These are phyloP conservation scores for Jaltomata sinuosa DNA, from an alignment of 257 asterid genomes.

Conservation along the genomic window DNA sequence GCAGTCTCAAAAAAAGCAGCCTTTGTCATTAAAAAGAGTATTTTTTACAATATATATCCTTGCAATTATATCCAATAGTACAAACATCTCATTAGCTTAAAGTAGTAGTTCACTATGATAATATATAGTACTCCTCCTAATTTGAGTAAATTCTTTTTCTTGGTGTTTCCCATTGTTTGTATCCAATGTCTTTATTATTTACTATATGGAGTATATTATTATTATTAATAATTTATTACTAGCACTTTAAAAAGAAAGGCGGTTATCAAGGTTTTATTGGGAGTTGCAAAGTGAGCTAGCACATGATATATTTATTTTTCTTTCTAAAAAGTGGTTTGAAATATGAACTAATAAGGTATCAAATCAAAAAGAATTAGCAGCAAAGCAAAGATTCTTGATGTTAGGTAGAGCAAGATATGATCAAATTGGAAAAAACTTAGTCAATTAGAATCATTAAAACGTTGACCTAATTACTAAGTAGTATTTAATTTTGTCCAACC, in stretches of 20 bases:
- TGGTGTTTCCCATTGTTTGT: neutral
- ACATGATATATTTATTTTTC: neutral
- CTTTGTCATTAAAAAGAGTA: neutral
- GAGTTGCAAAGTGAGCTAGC: neutral
- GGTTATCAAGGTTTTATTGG: neutral
- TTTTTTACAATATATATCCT: too few species aligned
- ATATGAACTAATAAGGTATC: neutral
- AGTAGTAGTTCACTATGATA: neutral
- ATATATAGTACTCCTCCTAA: too few species aligned
- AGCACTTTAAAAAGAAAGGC: neutral
- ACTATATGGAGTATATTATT: neutral
- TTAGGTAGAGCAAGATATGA: neutral
- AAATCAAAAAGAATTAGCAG: neutral
- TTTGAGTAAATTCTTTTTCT: too few species aligned
- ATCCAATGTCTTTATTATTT: neutral
- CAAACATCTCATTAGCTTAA: neutral
- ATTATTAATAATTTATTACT: neutral
- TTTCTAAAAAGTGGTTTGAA: neutral
- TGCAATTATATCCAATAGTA: neutral
- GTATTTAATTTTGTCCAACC: slow-evolving; percentile 10
- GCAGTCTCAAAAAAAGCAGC: neutral
- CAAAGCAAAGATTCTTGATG: neutral
- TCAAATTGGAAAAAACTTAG: slow-evolving; percentile 3
- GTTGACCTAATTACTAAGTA: slow-evolving; percentile 16
- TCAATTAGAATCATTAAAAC: slow-evolving; percentile 20